Evolutionary conservation across 2,329 filamentous ascomycete genomes (phyloP).

Genomic region (Trichoderma atrobrunneum): DNA sequence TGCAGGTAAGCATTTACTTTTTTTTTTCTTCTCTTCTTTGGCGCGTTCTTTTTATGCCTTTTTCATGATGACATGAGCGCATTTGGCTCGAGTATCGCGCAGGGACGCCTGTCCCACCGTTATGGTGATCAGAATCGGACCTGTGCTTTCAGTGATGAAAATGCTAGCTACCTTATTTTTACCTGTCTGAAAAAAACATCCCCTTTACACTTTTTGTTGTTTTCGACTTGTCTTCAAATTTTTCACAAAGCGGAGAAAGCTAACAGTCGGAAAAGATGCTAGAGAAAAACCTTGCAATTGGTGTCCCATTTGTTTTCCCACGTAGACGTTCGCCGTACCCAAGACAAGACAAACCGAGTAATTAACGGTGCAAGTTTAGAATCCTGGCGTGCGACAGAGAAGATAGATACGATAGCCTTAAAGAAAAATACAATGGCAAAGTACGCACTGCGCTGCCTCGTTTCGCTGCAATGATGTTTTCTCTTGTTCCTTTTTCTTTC

Average conservation of each 20-base stretch:
- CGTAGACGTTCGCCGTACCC: neutral
- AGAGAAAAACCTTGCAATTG: neutral
- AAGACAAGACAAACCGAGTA: slow-evolving; percentile 25
- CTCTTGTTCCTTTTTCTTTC: slow-evolving; percentile 18
- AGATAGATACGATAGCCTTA: slow-evolving; percentile 79
- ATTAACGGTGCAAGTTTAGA: slow-evolving; percentile 49
- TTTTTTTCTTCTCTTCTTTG: slow-evolving; percentile 17
- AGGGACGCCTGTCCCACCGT: slow-evolving; percentile 61
- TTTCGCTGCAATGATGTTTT: slow-evolving; percentile 5
- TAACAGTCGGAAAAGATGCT: neutral
- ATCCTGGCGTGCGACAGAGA: slow-evolving; percentile 92
- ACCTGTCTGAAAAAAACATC: slow-evolving; percentile 71
- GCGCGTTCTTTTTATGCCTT: slow-evolving; percentile 25
- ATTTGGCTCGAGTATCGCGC: slow-evolving; percentile 99
- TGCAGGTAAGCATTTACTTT: slow-evolving; percentile 18
- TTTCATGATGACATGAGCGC: slow-evolving; percentile 99
- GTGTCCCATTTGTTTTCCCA: neutral
- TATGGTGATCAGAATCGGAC: slow-evolving; percentile 66
- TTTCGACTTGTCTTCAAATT: neutral
- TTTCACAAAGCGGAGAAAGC: neutral
- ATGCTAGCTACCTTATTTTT: slow-evolving; percentile 90
- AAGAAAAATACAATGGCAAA: slow-evolving; percentile 78
- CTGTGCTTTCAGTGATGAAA: slow-evolving; percentile 93
- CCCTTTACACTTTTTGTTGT: neutral
- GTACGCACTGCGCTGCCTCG: slow-evolving; percentile 54